Evolutionary conservation across 2,329 filamentous ascomycete species (phyloP).

Genomic region (Blastomyces gilchristii): DNA sequence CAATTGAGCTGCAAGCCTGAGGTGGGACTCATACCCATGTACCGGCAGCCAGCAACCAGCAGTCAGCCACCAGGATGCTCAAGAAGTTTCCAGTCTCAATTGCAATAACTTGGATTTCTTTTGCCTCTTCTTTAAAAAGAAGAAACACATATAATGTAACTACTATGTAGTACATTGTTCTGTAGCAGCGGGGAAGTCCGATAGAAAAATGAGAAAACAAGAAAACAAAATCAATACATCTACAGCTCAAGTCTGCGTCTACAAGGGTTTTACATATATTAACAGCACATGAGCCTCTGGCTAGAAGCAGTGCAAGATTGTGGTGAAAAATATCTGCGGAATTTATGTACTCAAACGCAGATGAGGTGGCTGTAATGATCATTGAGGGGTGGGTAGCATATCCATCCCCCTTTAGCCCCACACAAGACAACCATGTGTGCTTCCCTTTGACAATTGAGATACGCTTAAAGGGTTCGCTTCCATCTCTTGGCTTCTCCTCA

Average conservation of each 20-base stretch:
- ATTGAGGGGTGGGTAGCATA: not conserved
- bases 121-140: not conserved
- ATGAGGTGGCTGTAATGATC: not conserved
- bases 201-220: not conserved
- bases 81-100: conserved; percentile 1
- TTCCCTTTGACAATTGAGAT: not conserved
- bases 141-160: not conserved
- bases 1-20: not conserved
- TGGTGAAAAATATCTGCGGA: not conserved
- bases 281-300: not conserved
- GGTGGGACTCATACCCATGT: no score
- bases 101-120: not conserved
- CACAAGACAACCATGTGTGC: not conserved
- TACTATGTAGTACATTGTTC: not conserved
- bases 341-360: not conserved
- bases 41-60: not conserved
- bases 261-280: not conserved
- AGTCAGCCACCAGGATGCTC: not conserved
- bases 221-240: not conserved
- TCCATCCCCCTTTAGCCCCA: not conserved
- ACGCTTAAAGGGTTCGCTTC: not conserved
- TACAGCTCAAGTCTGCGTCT: not conserved
- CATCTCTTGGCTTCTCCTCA: not conserved
- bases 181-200: not conserved
- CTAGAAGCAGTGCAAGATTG: not conserved